Base-by-base conservation (phyloP, 495 filamentous ascomycete genomes). In the Friedmanniomyces endolithicus region DNA sequence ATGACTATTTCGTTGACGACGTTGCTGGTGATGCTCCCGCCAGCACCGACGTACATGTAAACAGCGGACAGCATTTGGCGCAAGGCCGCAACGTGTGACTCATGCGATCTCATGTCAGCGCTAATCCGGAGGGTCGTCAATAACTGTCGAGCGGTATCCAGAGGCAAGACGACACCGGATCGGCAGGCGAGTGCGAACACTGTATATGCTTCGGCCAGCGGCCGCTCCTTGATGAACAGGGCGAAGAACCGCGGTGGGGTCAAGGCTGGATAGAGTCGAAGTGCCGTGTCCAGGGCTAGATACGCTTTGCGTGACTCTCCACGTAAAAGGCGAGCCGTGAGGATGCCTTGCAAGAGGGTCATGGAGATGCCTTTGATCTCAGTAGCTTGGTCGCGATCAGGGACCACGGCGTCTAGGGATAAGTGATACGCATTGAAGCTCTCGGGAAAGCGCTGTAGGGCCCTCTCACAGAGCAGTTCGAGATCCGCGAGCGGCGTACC, bases 161-260 rank as follows among this genome's bases (percentile, higher is more conserved):
- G n/a, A 60, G 57, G 49, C 43, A n/a, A 57, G 39, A 62, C 53
- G 14, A 63, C 56, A 12, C 74, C 74, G 9, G 67, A 58, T 17
- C 74, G 73, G 50, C 72, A 75, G 4, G 72, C 71, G 31, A 75
- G 59, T 0, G 73, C 64, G 53, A 75, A 73, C 7, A 70, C 66
- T 11, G 66, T 69, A 46, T 73, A 75, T 1, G 61, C 71, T 55
- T 77, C 74, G 12, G 50, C 24, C 11, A 71, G 17, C 2, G 74
- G 73, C 11, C 74, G 67, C 45, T 75, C 66, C 45, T 68, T 64
- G 29, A 75, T 67, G 51, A 76, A 70, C 22, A 72, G 49, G 25
- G 72, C 66, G 58, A 75, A 74, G 50, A 74, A 59, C 0, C 71
- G 62, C 0, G 52, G 9, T 0, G 72, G 72, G 1, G 64, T 62